phyloP scores from a whole-genome alignment of 257 asterid species.

The Verbena officinalis region DNA sequence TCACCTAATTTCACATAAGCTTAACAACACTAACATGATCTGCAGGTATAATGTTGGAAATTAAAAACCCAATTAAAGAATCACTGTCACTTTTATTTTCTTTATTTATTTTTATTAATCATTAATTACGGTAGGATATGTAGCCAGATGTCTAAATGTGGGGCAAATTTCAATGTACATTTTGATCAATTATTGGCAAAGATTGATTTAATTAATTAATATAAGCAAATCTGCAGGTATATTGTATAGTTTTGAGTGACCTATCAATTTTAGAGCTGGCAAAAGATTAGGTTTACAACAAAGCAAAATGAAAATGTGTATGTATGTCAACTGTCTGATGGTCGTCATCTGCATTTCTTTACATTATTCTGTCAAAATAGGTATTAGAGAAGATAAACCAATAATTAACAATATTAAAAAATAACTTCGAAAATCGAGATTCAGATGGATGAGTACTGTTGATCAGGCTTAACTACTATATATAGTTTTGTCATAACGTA shows the following conservation, averaged over 20 bases:
- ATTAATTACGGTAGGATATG: no score
- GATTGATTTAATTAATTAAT: neutral
- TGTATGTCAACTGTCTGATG: conserved; percentile 35
- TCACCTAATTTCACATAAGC: no score
- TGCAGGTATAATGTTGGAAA: no score
- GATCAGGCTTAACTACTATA: neutral
- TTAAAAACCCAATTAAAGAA: no score
- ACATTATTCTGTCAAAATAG: conserved; percentile 29
- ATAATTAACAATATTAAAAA: neutral
- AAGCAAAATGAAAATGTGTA: conserved; percentile 28
- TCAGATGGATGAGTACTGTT: conserved; percentile 27
- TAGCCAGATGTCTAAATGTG: conserved; percentile 16
- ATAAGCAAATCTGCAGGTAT: conserved; percentile 3
- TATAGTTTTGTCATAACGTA: conserved; percentile 1
- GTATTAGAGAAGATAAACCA: neutral
- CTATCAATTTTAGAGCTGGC: conserved; percentile 36
- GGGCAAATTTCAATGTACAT: conserved; percentile 16
- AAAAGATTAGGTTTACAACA: conserved; percentile 29
- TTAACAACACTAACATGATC: no score
- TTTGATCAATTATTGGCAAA: conserved; percentile 23
- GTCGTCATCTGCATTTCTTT: neutral
- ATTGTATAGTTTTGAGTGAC: conserved; percentile 19
- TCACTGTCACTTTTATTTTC: no score
- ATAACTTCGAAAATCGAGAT: conserved; percentile 21
- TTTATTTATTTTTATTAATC: no score